Evolutionary conservation across 2,329 filamentous ascomycete genomes (phyloP), one percentile per base, ranked within the genome.

Genomic region (Hypoxylon sp.): DNA sequence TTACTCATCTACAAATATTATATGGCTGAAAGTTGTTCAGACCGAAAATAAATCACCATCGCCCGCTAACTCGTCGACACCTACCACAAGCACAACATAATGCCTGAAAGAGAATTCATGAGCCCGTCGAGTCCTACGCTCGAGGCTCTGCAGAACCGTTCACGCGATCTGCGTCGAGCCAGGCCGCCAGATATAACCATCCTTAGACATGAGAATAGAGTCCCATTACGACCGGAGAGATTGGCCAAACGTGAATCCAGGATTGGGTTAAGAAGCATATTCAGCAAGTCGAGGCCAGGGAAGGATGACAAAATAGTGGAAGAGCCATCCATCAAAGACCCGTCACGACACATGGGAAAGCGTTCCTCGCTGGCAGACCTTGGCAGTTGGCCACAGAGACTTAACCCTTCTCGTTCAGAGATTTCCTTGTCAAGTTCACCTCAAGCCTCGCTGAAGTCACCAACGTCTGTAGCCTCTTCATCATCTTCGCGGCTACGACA

Each of bases 211-310:
- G 80, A 81, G 62, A 79, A 79, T 51, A 80, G 82, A 30, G 72
- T 84, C 4, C 82, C 84, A 11, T 69, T 86, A 62, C 83, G 84
- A 40, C 70, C 77, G 6, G 81, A 82, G 51, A 86, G 82, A 71
- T 72, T 82, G 25, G 76, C 75, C 61, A 83, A 80, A 74, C 80
- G 86, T 68, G 86, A 88, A 66, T 88, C 86, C 14, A 85, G 81
- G 64, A 73, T 88, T 56, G 86, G 84, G 2, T 75, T 89, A 54
- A 81, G 85, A 59, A 84, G 79, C 68, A 80, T 89, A 7, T 89
- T 89, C 70, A 80, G 82, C 44, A 82, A 84, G 66, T 80, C 80
- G 20, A 86, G 81, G 73, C 55, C 77, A 2, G 72, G 74, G 11
- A 81, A 80, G 65, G 79, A 72, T 31, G 71, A 72, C 6, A 71